Evolutionary conservation across 2,329 filamentous ascomycete species (phyloP).

Genomic region (Nemania sp.): DNA sequence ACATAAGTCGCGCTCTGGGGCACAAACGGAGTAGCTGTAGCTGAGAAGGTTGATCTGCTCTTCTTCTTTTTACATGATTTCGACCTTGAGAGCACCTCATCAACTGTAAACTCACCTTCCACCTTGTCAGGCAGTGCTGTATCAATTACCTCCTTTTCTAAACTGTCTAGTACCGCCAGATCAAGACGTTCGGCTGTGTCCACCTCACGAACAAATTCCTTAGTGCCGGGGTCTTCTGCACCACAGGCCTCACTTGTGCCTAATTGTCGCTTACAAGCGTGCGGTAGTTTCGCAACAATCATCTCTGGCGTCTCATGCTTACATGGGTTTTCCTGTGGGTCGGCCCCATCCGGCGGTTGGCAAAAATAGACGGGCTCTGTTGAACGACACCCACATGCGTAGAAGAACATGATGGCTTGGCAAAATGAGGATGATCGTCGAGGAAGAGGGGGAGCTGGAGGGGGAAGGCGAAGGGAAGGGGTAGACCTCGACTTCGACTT

Average conservation of each 20-base stretch:
- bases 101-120: not conserved
- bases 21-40: slow-evolving; percentile 11
- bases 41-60: not conserved
- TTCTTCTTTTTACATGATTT: not conserved
- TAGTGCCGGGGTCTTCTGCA: slow-evolving; percentile 17
- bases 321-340: slow-evolving; percentile 21
- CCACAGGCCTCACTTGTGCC: slow-evolving; percentile 17
- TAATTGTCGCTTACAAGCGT: not conserved
- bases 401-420: slow-evolving; percentile 39
- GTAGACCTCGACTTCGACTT: too few relatives aligned
- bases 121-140: slow-evolving; percentile 25
- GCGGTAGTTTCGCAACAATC: slow-evolving; percentile 21
- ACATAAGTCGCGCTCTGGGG: not conserved
- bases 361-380: slow-evolving; percentile 31
- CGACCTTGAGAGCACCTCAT: slow-evolving; percentile 7
- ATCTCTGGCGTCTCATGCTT: slow-evolving; percentile 25
- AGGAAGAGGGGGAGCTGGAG: not conserved
- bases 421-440: slow-evolving; percentile 29
- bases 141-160: slow-evolving; percentile 22
- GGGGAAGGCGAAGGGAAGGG: too few relatives aligned
- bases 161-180: slow-evolving; percentile 29
- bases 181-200: slow-evolving; percentile 33
- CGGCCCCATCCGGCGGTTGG: slow-evolving; percentile 14
- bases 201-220: slow-evolving; percentile 26
- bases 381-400: slow-evolving; percentile 43